phyloP scores from a whole-genome alignment of 106 monocot genomes.

The Dendrobium chrysotoxum region DNA sequence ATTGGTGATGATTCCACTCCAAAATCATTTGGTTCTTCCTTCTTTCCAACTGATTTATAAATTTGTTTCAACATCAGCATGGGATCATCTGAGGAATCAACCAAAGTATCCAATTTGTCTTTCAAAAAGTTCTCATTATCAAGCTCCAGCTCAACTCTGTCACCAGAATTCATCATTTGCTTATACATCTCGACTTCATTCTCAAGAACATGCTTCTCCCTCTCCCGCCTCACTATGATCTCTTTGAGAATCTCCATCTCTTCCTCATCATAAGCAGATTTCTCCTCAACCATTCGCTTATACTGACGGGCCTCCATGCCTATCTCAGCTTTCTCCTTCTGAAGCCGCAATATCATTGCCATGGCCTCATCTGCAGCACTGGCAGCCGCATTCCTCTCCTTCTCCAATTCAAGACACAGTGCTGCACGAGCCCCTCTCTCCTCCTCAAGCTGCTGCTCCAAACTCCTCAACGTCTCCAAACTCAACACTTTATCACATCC shows the following conservation, averaged over 20 bases:
- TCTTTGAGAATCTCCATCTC: slow-evolving; percentile 83
- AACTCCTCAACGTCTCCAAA: slow-evolving; percentile 16
- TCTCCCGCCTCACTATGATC: slow-evolving; percentile 74
- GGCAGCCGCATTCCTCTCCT: slow-evolving; percentile 85
- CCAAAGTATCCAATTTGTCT: not conserved
- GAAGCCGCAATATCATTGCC: slow-evolving; percentile 90
- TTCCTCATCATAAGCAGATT: slow-evolving; percentile 73
- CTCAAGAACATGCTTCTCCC: slow-evolving; percentile 60
- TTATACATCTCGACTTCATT: slow-evolving; percentile 60
- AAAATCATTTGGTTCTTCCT: slow-evolving; percentile 6
- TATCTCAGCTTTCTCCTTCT: slow-evolving; percentile 79
- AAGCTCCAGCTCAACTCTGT: not conserved
- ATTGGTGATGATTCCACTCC: not conserved
- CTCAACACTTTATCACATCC: slow-evolving; percentile 8
- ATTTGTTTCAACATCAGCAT: slow-evolving; percentile 16
- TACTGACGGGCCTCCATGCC: slow-evolving; percentile 86
- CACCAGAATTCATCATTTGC: slow-evolving; percentile 22
- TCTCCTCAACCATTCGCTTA: slow-evolving; percentile 73
- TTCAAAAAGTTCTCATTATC: slow-evolving; percentile 7
- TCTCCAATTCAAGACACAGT: slow-evolving; percentile 76
- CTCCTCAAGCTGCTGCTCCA: slow-evolving; percentile 46
- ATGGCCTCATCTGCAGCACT: slow-evolving; percentile 89
- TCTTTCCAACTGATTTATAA: slow-evolving; percentile 21
- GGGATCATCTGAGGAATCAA: slow-evolving; percentile 23
- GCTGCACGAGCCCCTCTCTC: slow-evolving; percentile 39